Evolutionary conservation across 139 green algal genomes (phyloP).

Genomic region (Pleodorina starrii): DNA sequence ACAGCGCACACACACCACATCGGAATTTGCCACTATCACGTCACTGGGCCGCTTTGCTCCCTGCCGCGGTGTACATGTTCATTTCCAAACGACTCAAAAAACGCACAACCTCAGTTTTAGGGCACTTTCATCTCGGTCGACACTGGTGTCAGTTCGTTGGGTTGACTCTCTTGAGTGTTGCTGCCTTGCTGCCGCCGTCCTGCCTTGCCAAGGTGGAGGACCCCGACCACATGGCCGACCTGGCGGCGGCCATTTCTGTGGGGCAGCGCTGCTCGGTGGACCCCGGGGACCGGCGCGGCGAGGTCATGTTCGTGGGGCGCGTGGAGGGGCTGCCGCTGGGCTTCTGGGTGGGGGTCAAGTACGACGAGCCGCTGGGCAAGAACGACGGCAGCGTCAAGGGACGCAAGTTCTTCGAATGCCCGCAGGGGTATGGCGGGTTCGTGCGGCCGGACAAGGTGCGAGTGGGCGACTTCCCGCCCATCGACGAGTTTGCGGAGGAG

Average conservation of each 20-base stretch:
- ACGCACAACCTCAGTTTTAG: too few species aligned
- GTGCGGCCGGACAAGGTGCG: conserved; percentile 87
- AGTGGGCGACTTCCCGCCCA: conserved; percentile 87
- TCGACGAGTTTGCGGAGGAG: conserved; percentile 85
- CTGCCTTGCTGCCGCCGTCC: too few species aligned
- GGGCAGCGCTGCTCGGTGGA: conserved; percentile 87
- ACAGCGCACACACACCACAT: too few species aligned
- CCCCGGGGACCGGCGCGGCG: conserved; percentile 91
- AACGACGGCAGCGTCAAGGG: conserved; percentile 94
- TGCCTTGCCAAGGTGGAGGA: too few species aligned
- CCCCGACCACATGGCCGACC: conserved; percentile 54
- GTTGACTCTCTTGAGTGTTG: too few species aligned
- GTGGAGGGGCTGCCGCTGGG: conserved; percentile 79
- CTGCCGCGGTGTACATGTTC: too few species aligned
- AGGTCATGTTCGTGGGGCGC: conserved; percentile 87
- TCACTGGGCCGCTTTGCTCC: too few species aligned
- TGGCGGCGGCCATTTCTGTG: conserved; percentile 24
- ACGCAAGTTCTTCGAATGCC: conserved; percentile 83
- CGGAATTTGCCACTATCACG: too few species aligned
- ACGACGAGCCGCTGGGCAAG: conserved; percentile 98
- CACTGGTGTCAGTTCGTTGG: too few species aligned
- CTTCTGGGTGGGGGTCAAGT: conserved; percentile 95
- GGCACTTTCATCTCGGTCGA: too few species aligned
- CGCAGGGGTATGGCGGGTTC: conserved; percentile 83
- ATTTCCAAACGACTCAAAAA: too few species aligned